Evolutionary conservation across 257 asterid species (phyloP).

Genomic region (Linderniella brevidens): DNA sequence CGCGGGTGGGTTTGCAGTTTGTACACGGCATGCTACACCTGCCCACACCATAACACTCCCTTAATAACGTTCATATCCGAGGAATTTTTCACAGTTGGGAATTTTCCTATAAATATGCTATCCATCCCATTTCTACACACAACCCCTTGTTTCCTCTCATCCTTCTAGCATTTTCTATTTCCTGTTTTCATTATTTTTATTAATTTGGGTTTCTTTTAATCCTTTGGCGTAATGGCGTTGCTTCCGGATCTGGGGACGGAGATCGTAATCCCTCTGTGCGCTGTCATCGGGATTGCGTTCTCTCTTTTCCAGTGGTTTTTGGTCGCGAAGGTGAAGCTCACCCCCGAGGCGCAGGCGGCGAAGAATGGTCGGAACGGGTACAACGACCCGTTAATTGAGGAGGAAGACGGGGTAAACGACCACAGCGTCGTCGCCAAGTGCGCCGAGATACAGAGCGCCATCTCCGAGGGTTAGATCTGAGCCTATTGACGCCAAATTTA

Average conservation of each 20-base stretch:
- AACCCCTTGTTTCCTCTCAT: too few species aligned
- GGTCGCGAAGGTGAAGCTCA: conserved; percentile 23
- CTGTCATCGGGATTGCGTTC: conserved; percentile 46
- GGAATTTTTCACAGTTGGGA: too few species aligned
- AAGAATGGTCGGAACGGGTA: conserved; percentile 42
- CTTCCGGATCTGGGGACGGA: conserved; percentile 46
- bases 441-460: conserved; percentile 77
- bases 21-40: too few species aligned
- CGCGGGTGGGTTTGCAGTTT: too few species aligned
- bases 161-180: not conserved
- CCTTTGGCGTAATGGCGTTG: conserved; percentile 23
- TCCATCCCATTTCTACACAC: not conserved
- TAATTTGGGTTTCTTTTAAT: not conserved
- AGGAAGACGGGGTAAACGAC: conserved; percentile 69
- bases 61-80: too few species aligned
- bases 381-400: conserved; percentile 61
- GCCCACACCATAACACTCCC: too few species aligned
- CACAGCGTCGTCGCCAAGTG: conserved; percentile 60
- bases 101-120: not conserved
- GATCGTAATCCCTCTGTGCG: conserved; percentile 47
- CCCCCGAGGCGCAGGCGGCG: conserved; percentile 18
- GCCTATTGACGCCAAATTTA: conserved; percentile 13
- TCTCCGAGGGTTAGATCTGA: conserved; percentile 53
- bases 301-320: conserved; percentile 37
- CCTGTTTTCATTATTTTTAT: not conserved